A percentile compares a stretch with the other conserved stretches of the same genome.
phyloP scores from a whole-genome alignment of 352 stramenopile species.

The Globisporangium emineosum region DNA sequence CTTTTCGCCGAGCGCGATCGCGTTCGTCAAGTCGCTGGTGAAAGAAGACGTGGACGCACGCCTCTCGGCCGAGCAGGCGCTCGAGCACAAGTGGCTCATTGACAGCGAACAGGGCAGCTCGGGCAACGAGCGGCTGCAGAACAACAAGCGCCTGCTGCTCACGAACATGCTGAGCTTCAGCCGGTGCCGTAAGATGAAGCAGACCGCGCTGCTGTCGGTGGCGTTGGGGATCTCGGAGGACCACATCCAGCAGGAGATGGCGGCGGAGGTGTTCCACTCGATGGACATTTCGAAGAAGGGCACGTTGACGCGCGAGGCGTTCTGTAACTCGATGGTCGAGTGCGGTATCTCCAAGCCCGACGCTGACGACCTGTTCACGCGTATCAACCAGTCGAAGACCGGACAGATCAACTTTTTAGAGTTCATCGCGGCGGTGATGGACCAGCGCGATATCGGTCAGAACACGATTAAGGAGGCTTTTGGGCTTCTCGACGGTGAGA shows the following conservation, averaged over 20 bases:
- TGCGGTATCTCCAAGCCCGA: slow-evolving; percentile 76
- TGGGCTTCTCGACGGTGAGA: slow-evolving; percentile 86
- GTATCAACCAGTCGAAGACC: slow-evolving; percentile 78
- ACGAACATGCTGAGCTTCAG: slow-evolving; percentile 82
- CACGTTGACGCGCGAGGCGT: slow-evolving; percentile 90
- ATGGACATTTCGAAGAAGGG: slow-evolving; percentile 85
- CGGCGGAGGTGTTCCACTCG: slow-evolving; percentile 80
- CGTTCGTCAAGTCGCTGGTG: slow-evolving; percentile 80
- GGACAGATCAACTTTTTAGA: slow-evolving; percentile 94
- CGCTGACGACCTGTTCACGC: slow-evolving; percentile 66
- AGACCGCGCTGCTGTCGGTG: slow-evolving; percentile 68
- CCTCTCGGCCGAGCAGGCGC: slow-evolving; percentile 59
- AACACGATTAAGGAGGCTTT: slow-evolving; percentile 92
- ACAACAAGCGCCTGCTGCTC: slow-evolving; percentile 60
- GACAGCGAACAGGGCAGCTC: slow-evolving; percentile 23
- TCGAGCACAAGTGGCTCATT: slow-evolving; percentile 64
- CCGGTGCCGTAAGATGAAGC: slow-evolving; percentile 70
- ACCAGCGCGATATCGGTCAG: slow-evolving; percentile 86
- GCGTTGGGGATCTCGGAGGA: slow-evolving; percentile 71
- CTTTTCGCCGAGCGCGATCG: slow-evolving; percentile 58
- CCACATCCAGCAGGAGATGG: slow-evolving; percentile 73
- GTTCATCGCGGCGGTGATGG: slow-evolving; percentile 94
- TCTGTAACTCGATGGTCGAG: slow-evolving; percentile 91
- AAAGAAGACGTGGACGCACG: slow-evolving; percentile 67
- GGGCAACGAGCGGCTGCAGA: slow-evolving; percentile 34